Evolutionary conservation across 768 basidiomycete species (phyloP).

Genomic region (Lentinus brumalis): DNA sequence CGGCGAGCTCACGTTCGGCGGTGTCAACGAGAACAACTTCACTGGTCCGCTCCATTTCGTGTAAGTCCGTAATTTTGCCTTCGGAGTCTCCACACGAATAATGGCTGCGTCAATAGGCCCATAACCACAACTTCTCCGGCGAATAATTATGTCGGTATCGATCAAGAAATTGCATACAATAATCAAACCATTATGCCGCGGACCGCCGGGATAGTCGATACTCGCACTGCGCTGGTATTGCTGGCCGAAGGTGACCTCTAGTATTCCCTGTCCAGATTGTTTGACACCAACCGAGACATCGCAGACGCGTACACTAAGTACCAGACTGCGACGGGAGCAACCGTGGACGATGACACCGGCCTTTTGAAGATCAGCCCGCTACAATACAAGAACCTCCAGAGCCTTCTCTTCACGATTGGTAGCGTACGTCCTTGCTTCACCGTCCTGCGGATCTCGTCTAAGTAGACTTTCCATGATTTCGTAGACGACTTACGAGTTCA

Average conservation of each 20-base stretch:
- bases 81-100: neutral
- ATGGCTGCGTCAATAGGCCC: slow-evolving; percentile 19
- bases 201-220: slow-evolving; percentile 32
- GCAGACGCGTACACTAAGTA: slow-evolving; percentile 29
- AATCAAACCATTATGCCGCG: slow-evolving; percentile 13
- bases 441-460: neutral
- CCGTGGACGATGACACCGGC: slow-evolving; percentile 15
- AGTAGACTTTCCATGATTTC: neutral
- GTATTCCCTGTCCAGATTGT: neutral
- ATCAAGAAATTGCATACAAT: slow-evolving; percentile 34
- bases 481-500: slow-evolving; percentile 55
- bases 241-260: slow-evolving; percentile 7
- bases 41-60: slow-evolving; percentile 29
- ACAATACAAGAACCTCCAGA: slow-evolving; percentile 24
- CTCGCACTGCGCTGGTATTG: slow-evolving; percentile 27
- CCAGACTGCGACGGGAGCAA: slow-evolving; percentile 17
- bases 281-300: neutral
- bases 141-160: slow-evolving; percentile 36
- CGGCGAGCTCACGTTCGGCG: slow-evolving; percentile 38
- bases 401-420: slow-evolving; percentile 24
- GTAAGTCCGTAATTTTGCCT: slow-evolving; percentile 15
- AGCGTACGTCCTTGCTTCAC: neutral
- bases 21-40: slow-evolving; percentile 29
- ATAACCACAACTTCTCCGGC: slow-evolving; percentile 36
- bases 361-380: slow-evolving; percentile 21